Base-by-base conservation (phyloP, 768 basidiomycete genomes). In the Lactarius indigo region DNA sequence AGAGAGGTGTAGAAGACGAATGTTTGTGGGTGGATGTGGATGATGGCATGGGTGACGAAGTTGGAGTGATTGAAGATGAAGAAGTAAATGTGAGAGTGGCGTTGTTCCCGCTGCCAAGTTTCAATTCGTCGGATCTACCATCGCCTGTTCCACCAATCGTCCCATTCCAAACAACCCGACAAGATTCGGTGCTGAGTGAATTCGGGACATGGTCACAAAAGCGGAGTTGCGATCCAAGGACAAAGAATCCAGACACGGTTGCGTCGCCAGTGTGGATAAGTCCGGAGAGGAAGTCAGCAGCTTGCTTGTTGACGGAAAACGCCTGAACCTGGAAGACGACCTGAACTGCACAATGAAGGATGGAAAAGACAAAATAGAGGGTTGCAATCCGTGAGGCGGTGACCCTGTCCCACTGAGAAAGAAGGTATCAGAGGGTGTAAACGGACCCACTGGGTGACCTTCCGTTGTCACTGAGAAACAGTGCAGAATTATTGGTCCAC, bases 251-350 rank as follows among this genome's bases (percentile, higher is more conserved):
- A 37, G n/a, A n/a, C n/a, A n/a, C n/a, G n/a, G n/a, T n/a, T n/a
- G 82, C 80, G 68, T 84, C 75, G 35, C 84, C 86, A 71, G 84
- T 76, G 33, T 74, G 56, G 33, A 86, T 79, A 61, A 91, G 81
- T 58, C 76, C 75, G 55, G 77, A 76, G 63, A 92, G 78, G 69
- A 86, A 81, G 31, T 73, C 64, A 33, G 85, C 83, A 7, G 89
- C 88, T 23, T 81, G 69, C 10, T 81, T 81, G 70, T 92, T 92
- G 76, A 84, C 84, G 15, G 79, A 79, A 78, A 87, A 88, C 13
- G 87, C 90, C 61, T 82, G 81, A 59, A 81, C 83, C 77, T 92
- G 91, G 56, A 93, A 79, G 31, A 83, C 79, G 69, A 91, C 79
- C 75, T 92, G 91, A 65, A 90, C 74, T 64, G 82, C 70, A 70